phyloP scores from a whole-genome alignment of 1,284 basidiomycete species.

The Cutaneotrichosporon dermatis region DNA sequence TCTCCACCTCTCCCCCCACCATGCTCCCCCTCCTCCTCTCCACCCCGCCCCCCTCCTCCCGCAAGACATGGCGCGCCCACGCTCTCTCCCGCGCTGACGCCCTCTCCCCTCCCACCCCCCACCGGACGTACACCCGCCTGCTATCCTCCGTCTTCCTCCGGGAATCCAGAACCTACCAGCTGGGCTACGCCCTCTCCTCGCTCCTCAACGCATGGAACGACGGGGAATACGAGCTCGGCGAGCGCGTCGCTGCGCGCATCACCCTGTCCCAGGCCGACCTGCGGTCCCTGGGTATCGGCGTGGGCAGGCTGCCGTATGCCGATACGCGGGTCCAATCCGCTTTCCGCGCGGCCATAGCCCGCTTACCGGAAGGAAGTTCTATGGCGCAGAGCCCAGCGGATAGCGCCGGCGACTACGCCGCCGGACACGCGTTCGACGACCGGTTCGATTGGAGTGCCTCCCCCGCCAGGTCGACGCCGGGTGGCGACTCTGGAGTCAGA shows the following conservation, averaged over 20 bases:
- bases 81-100: neutral
- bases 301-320: neutral
- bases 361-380: too few species aligned
- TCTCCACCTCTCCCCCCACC: too few species aligned
- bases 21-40: neutral
- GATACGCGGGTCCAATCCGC: neutral
- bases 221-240: neutral
- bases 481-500: neutral
- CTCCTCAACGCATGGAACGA: constrained; percentile 8
- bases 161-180: constrained; percentile 1
- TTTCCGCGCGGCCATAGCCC: neutral
- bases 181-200: constrained; percentile 2
- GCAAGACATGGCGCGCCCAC: neutral
- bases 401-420: neutral
- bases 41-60: neutral
- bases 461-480: neutral
- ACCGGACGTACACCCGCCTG: neutral
- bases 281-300: neutral
- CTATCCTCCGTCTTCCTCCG: neutral
- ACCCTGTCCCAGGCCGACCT: neutral
- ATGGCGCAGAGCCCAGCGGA: neutral
- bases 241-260: neutral
- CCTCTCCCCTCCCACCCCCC: neutral
- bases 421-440: neutral
- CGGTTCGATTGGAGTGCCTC: neutral